Base-by-base conservation (phyloP, 2,329 filamentous ascomycete species). In the Cucurbitaria berberidis region DNA sequence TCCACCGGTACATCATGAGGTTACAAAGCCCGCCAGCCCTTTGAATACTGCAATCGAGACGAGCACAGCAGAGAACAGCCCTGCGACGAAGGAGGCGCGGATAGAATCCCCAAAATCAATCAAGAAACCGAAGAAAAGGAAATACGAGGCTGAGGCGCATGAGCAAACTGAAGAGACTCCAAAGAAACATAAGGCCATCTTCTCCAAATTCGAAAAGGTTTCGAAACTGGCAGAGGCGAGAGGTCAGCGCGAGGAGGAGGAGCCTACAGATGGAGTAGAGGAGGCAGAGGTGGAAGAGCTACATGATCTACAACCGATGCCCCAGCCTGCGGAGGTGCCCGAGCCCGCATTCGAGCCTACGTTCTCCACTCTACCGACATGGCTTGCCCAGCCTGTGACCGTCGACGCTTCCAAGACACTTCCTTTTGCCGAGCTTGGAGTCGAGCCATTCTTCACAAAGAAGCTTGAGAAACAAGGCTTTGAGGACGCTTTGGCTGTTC, bases 311-410 rank as follows among this genome's bases (percentile, higher is more conserved):
- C 86, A 89, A 50, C 92, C 91, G 6, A 80, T 96, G 18, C 92
- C 92, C 7, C 92, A 96, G 63, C 92, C 90, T 11, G 83, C 84
- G 27, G 84, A 84, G 0, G 80, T 85, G 1, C 77, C 81, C 1
- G 82, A 86, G 40, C 77, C 83, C 26, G 78, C 79, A 1, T 81
- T 84, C 45, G 82, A 82, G 47, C 86, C 88, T 2, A 83, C 83
- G n/a, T 92, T 91, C 73, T 88, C 91, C 26, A 89, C 89, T 1
- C 80, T 96, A 2, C 93, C 93, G 0, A 63, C 81, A 2, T 98
- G 93, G 93, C 81, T 97, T 11, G 86, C 89, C 5, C 82, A 86
- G 11, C 92, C 93, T 0, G 82, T 89, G n/a, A 82, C 84, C 22
- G 86, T 92, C 3, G 81, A 86, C 0, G 81, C 86, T 8, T 81